phyloP scores from a whole-genome alignment of 2,329 filamentous ascomycete species.

The Ilyonectria mors-panacis region DNA sequence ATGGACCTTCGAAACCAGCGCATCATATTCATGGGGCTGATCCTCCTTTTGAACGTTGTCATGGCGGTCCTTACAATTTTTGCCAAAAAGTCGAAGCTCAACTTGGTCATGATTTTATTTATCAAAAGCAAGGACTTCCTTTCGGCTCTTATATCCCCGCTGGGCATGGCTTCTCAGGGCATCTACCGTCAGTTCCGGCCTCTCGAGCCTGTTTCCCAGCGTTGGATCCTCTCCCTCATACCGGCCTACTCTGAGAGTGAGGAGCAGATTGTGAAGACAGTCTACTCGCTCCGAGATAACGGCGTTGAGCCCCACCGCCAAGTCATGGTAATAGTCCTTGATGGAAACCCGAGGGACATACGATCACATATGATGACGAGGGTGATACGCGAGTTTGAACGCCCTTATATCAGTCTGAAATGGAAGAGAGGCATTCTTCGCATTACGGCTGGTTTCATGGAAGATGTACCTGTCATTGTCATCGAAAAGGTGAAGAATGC shows the following conservation, averaged over 20 bases:
- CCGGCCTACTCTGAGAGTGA: constrained; percentile 44
- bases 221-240: constrained; percentile 42
- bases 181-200: constrained; percentile 28
- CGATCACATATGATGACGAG: constrained; percentile 42
- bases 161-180: constrained; percentile 22
- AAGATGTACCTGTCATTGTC: constrained; percentile 40
- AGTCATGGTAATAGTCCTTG: constrained; percentile 41
- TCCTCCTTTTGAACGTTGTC: constrained; percentile 36
- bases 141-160: constrained; percentile 35
- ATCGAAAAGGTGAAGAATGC: constrained; percentile 44
- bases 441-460: constrained; percentile 38
- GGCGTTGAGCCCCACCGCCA: constrained; percentile 42
- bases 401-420: constrained; percentile 38
- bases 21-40: constrained; percentile 31
- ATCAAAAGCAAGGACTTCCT: constrained; percentile 45
- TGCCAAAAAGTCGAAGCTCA: constrained; percentile 38
- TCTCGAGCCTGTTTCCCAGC: constrained; percentile 11
- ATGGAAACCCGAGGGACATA: constrained; percentile 40
- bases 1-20: constrained; percentile 39
- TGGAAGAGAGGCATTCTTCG: constrained; percentile 41
- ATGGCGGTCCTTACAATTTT: constrained; percentile 37
- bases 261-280: constrained; percentile 44
- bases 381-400: constrained; percentile 33
- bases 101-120: constrained; percentile 34
- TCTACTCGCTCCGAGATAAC: constrained; percentile 41